Evolutionary conservation across 2,329 filamentous ascomycete species (phyloP).

Genomic region (Massarina eburnea): DNA sequence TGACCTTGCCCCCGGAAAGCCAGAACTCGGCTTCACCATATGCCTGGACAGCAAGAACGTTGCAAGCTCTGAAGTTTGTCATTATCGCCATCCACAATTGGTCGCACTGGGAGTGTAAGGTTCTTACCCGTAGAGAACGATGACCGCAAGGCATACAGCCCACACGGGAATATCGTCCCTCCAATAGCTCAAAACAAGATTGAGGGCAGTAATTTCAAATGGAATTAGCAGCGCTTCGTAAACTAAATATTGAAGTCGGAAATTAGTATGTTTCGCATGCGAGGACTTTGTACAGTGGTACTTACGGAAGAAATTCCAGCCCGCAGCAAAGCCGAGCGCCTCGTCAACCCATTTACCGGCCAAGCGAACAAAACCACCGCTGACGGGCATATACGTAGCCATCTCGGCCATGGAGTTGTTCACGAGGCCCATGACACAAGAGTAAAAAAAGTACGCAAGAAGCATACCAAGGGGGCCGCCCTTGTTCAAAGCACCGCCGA

Average conservation of each 20-base stretch:
- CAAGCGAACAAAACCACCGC: conserved; percentile 65
- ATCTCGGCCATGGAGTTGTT: conserved; percentile 70
- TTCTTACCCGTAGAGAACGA: conserved; percentile 47
- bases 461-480: conserved; percentile 58
- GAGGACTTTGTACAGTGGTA: too few species aligned
- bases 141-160: conserved; percentile 45
- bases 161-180: conserved; percentile 50
- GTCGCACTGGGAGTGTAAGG: conserved; percentile 2
- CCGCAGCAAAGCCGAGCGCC: conserved; percentile 60
- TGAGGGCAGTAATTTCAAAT: conserved; percentile 54
- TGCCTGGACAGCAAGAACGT: conserved; percentile 48
- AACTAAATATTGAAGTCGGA: too few species aligned
- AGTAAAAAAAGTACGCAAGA: conserved; percentile 61
- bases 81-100: background rate
- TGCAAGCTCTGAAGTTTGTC: conserved; percentile 44
- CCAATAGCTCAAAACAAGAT: conserved; percentile 43
- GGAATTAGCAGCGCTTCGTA: conserved; percentile 56
- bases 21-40: conserved; percentile 52
- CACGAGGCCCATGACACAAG: conserved; percentile 59
- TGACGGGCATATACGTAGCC: conserved; percentile 63
- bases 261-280: too few species aligned
- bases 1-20: conserved; percentile 49
- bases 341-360: conserved; percentile 68
- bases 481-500: conserved; percentile 57
- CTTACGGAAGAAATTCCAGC: conserved; percentile 57